These are phyloP conservation scores for Alternaria tenuissima DNA, from an alignment of 2,329 filamentous ascomycete genomes.

Conservation along the genomic window DNA sequence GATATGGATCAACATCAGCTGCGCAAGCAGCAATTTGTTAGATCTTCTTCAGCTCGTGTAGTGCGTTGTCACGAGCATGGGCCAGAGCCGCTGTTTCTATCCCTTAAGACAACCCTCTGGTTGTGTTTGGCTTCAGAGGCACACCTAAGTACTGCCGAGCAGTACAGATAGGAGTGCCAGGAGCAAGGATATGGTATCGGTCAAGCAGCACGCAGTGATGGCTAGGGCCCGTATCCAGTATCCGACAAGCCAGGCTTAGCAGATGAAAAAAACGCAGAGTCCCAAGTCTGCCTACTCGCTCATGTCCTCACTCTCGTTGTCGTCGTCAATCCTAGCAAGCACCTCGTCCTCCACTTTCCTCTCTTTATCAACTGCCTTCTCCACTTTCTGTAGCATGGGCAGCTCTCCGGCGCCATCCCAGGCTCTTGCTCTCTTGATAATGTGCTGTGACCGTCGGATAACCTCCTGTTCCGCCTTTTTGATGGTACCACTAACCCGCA, in stretches of 20 bases:
- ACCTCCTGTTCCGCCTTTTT: slow-evolving; percentile 91
- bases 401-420: slow-evolving; percentile 31
- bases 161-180: background rate
- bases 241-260: background rate
- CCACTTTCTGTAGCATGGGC: slow-evolving; percentile 30
- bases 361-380: slow-evolving; percentile 34
- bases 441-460: slow-evolving; percentile 75
- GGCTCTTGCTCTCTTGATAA: slow-evolving; percentile 73
- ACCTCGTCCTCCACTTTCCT: slow-evolving; percentile 27
- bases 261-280: background rate
- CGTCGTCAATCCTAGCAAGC: slow-evolving; percentile 24
- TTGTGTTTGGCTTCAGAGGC: background rate
- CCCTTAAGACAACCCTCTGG: background rate
- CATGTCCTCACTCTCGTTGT: slow-evolving; percentile 30
- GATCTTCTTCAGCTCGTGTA: background rate
- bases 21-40: background rate
- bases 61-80: background rate
- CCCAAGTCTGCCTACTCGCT: slow-evolving; percentile 20
- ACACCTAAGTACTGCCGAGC: background rate
- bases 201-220: background rate
- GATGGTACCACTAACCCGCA: slow-evolving; percentile 91
- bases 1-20: background rate
- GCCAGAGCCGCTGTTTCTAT: background rate
- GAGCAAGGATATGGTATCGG: background rate
- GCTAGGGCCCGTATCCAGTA: background rate